Evolutionary conservation across 2,329 filamentous ascomycete species (phyloP), one percentile per base, ranked within the genome.

Genomic region (Rhexocercosporidium sp.): DNA sequence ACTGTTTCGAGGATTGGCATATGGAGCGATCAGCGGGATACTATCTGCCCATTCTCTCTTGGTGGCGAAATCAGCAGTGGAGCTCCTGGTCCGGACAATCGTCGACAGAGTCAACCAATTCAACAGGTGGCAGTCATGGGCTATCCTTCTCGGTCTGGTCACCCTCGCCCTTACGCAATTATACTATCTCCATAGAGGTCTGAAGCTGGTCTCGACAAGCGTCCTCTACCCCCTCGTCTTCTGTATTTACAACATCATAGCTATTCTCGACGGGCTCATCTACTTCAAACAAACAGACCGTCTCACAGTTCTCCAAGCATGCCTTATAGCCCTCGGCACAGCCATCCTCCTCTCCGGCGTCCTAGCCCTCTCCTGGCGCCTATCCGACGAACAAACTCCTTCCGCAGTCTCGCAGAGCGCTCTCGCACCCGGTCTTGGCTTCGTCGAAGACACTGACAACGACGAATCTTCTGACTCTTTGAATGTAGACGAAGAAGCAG

Each of bases 161-260:
- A 84, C 85, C 3, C 85, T 98, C 68, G 95, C 96, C 4, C 85
- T 99, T 53, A 92, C 90, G 53, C 96, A 99, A 79, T 86, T 99
- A 6, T 99, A 97, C 81, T 98, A 96, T 79, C 88, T 99, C 68
- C 96, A 99, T 77, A 88, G 93, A 51, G 96, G 96, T 62, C 85
- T 99, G 70, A 97, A 97, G 80, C 86, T 99, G 62, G 94, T 96
- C 79, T 97, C 94, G 64, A 98, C 96, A 25, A 97, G 93, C 75
- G 91, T 98, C 69, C 85, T 99, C 72, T 99, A 99, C 79, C 96
- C 96, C 5, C 90, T 98, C 74, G 94, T 98, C 46, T 99, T 99
- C 81, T 99, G 96, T 84, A 89, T 98, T 71, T 99, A 98, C 85
- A 99, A 99, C 84, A 97, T 99, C 76, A 94, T 98, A 76, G 96